Percentiles rank a stretch among this genome's conserved stretches.
phyloP scores from a whole-genome alignment of 495 filamentous ascomycete species.

The Penicillium coprophilum region DNA sequence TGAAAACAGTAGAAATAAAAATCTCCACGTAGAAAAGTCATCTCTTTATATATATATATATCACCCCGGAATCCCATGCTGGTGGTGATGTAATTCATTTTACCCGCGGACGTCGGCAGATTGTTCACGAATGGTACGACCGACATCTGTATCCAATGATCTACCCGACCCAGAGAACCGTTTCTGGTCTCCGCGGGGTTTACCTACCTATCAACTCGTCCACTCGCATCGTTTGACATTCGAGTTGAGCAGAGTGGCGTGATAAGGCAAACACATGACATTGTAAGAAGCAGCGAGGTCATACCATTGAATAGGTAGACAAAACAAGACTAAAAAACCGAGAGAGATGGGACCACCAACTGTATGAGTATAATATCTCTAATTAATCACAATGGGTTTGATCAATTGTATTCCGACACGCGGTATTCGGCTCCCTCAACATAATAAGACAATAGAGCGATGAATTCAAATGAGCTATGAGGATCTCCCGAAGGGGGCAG shows the following conservation, averaged over 20 bases:
- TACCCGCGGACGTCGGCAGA: neutral
- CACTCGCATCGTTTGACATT: neutral
- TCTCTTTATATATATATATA: neutral
- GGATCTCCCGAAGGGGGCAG: too few species aligned
- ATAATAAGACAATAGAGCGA: too few species aligned
- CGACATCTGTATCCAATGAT: neutral
- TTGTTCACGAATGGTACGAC: neutral
- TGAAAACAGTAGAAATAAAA: neutral
- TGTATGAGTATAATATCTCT: too few species aligned
- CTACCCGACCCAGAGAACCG: neutral
- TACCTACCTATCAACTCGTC: neutral
- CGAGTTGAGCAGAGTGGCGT: neutral
- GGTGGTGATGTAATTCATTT: conserved; percentile 13
- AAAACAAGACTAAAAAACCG: too few species aligned
- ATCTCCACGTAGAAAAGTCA: neutral
- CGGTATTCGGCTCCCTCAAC: too few species aligned
- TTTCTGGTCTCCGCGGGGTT: neutral
- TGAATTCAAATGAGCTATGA: too few species aligned
- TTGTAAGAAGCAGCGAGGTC: too few species aligned
- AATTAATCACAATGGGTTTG: too few species aligned
- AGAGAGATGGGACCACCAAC: too few species aligned
- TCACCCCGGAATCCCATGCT: conserved; percentile 3
- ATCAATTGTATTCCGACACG: too few species aligned
- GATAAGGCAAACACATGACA: neutral
- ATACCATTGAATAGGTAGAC: too few species aligned